These are phyloP conservation scores for Diplodia corticola DNA, from an alignment of 2,329 filamentous ascomycete genomes.

Conservation along the genomic window DNA sequence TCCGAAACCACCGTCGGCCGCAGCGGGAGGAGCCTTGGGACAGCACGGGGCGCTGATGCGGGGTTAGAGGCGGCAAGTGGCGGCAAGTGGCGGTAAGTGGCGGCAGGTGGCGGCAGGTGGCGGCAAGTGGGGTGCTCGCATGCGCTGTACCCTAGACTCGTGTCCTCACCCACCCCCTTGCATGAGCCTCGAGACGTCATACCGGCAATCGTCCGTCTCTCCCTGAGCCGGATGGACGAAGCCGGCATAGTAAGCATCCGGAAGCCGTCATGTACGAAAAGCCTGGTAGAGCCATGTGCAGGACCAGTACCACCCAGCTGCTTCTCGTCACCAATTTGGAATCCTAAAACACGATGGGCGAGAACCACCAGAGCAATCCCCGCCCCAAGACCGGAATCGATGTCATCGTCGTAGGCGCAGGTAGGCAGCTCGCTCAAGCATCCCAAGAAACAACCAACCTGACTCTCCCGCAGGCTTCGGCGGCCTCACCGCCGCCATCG, in stretches of 20 bases:
- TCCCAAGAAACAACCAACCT: background rate
- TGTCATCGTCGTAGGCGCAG: constrained; percentile 52
- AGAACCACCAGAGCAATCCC: constrained; percentile 25
- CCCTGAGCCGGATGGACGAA: constrained; percentile 31
- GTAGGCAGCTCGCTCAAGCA: no score
- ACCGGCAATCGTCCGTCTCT: constrained; percentile 11
- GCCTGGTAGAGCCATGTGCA: background rate
- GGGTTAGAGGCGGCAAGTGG: background rate
- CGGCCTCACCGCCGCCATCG: constrained; percentile 62
- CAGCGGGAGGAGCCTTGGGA: background rate
- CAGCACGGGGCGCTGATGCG: background rate
- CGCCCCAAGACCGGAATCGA: constrained; percentile 51
- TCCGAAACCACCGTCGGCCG: background rate
- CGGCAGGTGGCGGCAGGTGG: no score
- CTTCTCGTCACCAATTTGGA: background rate
- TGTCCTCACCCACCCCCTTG: constrained; percentile 11
- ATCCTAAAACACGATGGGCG: constrained; percentile 5
- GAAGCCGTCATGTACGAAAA: constrained; percentile 21
- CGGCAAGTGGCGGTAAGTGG: background rate
- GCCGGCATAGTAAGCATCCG: constrained; percentile 24
- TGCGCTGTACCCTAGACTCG: constrained; percentile 21
- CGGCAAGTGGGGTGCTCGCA: background rate
- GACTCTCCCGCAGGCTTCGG: constrained; percentile 54
- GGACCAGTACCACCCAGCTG: background rate
- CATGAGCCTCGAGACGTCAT: constrained; percentile 22